Base-by-base conservation (phyloP, 2,329 filamentous ascomycete species). In the Emergomyces pasteurianus region DNA sequence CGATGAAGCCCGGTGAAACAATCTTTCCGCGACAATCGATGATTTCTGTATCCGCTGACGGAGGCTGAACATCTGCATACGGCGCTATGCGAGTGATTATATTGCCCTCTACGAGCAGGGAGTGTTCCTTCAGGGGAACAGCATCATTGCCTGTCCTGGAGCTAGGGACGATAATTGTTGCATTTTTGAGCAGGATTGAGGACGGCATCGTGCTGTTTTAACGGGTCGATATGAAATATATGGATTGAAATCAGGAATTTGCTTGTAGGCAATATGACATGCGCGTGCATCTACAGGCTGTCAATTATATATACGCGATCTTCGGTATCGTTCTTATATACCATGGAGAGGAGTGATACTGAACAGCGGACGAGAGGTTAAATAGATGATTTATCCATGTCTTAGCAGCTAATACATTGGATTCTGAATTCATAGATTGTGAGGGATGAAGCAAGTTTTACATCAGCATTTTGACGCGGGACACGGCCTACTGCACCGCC, bases 11-110 rank as follows among this genome's bases (percentile, higher is more conserved):
- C 1, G 71, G 71, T 52, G 66, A 68, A 42, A 69, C 60, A 28
- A 67, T 64, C 60, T 68, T 72, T 14, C 66, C 65, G 43, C 65
- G 68, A 38, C 74, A 77, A 60, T 79, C 73, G 43, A 79, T 69
- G 6, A 77, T 64, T 54, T 71, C 64, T 2, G 64, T 64, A 5
- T 61, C 64, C 0, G 61, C 36, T 3, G 50, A 53, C 16, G 59
- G 59, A 10, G 52, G 10, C 21, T 31, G n/a, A 3, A 38, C 28
- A 16, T 47, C 42, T 12, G 52, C 52, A 54, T 54, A 34, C 16
- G 52, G 52, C 5, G n/a, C 57, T 16, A 58, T 58, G 38, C 46
- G 40, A 18, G 42, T 58, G 31, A 58, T 58, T 34, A n/a, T 47
- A 43, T 36, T 58, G 10, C 26, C 57, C 43, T 50, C 42, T 14